Evolutionary conservation across 208 protist species (phyloP).

Genomic region (Trypanosoma melophagium): DNA sequence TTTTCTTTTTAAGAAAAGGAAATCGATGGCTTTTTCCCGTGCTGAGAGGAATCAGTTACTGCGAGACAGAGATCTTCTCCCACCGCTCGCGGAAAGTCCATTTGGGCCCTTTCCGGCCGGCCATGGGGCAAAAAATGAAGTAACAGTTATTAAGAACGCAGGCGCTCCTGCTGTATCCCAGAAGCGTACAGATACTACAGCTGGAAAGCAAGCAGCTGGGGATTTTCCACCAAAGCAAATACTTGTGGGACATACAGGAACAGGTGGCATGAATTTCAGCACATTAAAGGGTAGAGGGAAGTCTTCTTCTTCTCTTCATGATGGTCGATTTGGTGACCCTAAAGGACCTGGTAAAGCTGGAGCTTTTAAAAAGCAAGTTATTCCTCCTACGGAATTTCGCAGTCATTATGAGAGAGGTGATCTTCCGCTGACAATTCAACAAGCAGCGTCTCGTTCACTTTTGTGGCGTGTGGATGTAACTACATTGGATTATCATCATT

Average conservation of each 20-base stretch:
- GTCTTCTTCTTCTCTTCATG: constrained; percentile 37
- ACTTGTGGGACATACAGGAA: constrained; percentile 76
- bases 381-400: constrained; percentile 95
- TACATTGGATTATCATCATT: constrained; percentile 99
- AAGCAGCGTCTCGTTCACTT: constrained; percentile 91
- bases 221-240: constrained; percentile 27
- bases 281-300: constrained; percentile 66
- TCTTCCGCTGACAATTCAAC: constrained; percentile 96
- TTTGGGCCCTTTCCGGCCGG: constrained; percentile 78
- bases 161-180: constrained; percentile 9
- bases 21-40: constrained; percentile 47
- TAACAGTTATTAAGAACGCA: constrained; percentile 33
- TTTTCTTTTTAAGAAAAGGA: background rate
- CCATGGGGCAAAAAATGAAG: constrained; percentile 35
- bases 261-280: constrained; percentile 80
- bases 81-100: constrained; percentile 78
- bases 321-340: constrained; percentile 78
- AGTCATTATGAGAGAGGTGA: constrained; percentile 98
- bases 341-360: constrained; percentile 69
- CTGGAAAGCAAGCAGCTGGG: background rate
- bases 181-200: constrained; percentile 4
- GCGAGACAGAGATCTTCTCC: constrained; percentile 65
- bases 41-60: constrained; percentile 56
- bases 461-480: constrained; percentile 97
- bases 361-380: constrained; percentile 66